Percentiles rank a stretch among this genome's conserved stretches.
Evolutionary conservation across 306 rosid genomes (phyloP).

Genomic region (Cucurbita moschata): DNA sequence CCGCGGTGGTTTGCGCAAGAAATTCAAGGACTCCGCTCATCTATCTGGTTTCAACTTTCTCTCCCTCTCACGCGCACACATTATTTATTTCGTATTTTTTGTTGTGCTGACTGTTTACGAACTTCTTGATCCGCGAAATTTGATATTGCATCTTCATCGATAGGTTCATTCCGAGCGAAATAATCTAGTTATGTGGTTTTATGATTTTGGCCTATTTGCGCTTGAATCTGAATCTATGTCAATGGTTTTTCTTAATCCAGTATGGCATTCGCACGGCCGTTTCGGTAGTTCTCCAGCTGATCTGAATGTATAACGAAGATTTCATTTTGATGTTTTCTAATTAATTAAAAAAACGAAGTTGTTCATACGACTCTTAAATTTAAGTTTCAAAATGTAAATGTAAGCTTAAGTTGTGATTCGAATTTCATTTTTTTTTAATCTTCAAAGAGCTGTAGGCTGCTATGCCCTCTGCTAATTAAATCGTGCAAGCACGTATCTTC

Average conservation of each 20-base stretch:
- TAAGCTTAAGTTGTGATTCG: background rate
- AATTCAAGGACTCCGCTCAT: constrained; percentile 64
- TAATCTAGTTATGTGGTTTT: background rate
- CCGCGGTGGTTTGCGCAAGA: constrained; percentile 39
- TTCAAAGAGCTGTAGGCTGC: background rate
- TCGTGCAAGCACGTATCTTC: background rate
- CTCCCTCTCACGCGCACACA: background rate
- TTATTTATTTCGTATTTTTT: background rate
- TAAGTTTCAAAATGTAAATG: background rate
- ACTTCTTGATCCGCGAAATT: background rate
- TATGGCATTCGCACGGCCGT: background rate
- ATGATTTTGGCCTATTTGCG: background rate
- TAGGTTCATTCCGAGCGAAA: background rate
- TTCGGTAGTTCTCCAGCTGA: background rate
- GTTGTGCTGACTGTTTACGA: background rate
- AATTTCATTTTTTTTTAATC: background rate
- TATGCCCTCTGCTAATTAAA: background rate
- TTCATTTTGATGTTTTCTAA: background rate
- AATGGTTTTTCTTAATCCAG: background rate
- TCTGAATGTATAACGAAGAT: background rate
- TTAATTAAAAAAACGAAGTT: background rate
- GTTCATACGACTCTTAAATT: background rate
- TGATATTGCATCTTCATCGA: background rate
- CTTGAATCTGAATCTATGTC: background rate
- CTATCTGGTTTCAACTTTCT: constrained; percentile 46